Evolutionary conservation across 208 protist genomes (phyloP).

Genomic region (Acanthamoeba lenticulata): DNA sequence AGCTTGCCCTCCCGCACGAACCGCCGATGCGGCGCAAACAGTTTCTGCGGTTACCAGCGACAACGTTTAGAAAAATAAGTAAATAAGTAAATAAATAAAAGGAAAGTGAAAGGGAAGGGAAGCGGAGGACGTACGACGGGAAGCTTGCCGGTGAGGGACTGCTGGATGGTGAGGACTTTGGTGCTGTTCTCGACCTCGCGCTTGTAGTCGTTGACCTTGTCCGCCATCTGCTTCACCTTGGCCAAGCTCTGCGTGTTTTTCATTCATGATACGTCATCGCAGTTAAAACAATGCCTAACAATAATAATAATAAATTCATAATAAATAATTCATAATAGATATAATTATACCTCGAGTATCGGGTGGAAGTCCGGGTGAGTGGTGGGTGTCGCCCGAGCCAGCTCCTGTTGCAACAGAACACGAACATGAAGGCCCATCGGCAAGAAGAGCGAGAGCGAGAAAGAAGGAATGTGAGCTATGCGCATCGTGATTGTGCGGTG

Average conservation of each 20-base stretch:
- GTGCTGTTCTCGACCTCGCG: slow-evolving; percentile 30
- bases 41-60: neutral
- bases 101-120: neutral
- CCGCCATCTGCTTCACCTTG: slow-evolving; percentile 42
- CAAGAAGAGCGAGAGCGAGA: too few species aligned
- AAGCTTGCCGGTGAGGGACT: slow-evolving; percentile 29
- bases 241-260: slow-evolving; percentile 24
- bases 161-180: slow-evolving; percentile 49
- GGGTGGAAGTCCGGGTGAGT: slow-evolving; percentile 30
- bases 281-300: neutral
- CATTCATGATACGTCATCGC: neutral
- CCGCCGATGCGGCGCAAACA: slow-evolving; percentile 4
- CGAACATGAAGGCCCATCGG: neutral
- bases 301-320: neutral
- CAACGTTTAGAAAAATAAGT: neutral
- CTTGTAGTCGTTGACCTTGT: slow-evolving; percentile 57
- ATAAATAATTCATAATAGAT: neutral
- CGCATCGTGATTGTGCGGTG: too few species aligned
- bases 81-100: neutral
- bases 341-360: neutral
- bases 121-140: neutral
- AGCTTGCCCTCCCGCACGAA: slow-evolving; percentile 30
- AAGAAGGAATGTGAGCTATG: too few species aligned
- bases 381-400: neutral
- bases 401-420: too few species aligned